Evolutionary conservation across 2,329 filamentous ascomycete genomes (phyloP), one percentile per base, ranked within the genome.

Genomic region (Orbilia javanica): DNA sequence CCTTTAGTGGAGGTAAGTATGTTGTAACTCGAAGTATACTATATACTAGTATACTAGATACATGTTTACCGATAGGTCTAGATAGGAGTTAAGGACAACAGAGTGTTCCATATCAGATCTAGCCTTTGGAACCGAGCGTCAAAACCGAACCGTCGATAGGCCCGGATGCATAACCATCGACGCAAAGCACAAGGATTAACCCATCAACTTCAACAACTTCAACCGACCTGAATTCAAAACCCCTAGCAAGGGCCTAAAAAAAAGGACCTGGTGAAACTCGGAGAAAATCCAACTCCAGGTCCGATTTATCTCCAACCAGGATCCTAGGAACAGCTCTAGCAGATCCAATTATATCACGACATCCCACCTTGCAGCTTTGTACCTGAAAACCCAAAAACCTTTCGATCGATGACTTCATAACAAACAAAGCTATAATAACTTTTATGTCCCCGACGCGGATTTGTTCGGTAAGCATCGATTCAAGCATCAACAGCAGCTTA

Each of bases 141-240:
- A 18, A 57, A 20, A 36, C 22, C 27, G 52, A 73, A 60, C 55
- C 60, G 60, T 73, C 46, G 46, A 73, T 44, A 34, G 27, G 15
- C 52, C 34, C 18, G 34, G 31, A 31, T 44, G 42, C 42, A 44
- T 50, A 48, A 27, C 36, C 60, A 60, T 52, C 57, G 44, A 66
- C 53, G 39, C 42, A 44, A 44, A 22, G 20, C 48, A 66, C 69
- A 73, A 52, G 60, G 62, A 73, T 73, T 13, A 57, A 65, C 18
- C 60, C 48, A 22, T 46, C 34, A 4, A 27, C 6, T 13, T 36
- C 22, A 5, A 42, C 7, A 11, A 4, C 39, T 42, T 42, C 39
- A n/a, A n/a, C n/a, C n/a, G 22, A 71, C 55, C 15, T 29, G 4
- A 25, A 42, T n/a, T n/a, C n/a, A n/a, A n/a, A 44, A 6, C 20